Percentiles rank a stretch among this genome's conserved stretches.
Conservation (phyloP, 371 early-diverging fungal species). For the Cokeromyces recurvatus region DNA sequence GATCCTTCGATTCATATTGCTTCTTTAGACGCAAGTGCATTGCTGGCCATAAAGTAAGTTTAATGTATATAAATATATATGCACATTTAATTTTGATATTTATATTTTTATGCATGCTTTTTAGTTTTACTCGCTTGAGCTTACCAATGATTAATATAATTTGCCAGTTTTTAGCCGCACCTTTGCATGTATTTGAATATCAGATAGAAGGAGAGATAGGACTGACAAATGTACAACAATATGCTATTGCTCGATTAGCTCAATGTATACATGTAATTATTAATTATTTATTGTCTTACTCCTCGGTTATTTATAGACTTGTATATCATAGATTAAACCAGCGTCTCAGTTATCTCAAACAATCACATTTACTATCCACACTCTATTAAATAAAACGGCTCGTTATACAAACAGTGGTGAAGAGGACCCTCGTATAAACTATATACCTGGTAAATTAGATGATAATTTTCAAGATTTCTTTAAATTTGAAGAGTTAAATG, state of each 20-base stretch:
- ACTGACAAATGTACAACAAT: conserved; percentile 38
- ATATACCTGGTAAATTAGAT: conserved; percentile 20
- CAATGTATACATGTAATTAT: conserved; percentile 51
- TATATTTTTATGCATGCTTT: no score
- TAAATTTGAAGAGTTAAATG: conserved; percentile 26
- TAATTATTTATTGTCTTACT: no score
- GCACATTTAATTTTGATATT: no score
- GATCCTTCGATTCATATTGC: conserved; percentile 56
- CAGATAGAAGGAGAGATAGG: conserved; percentile 19
- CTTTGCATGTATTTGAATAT: conserved; percentile 57
- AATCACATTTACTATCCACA: conserved; percentile 52
- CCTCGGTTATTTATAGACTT: no score
- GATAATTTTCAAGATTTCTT: no score
- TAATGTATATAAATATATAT: no score
- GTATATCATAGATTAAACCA: conserved; percentile 23
- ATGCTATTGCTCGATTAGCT: conserved; percentile 53
- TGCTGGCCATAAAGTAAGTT: conserved; percentile 57
- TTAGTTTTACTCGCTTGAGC: conserved; percentile 49
- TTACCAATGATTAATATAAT: conserved; percentile 50
- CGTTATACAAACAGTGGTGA: conserved; percentile 33
- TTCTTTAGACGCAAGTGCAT: conserved; percentile 53
- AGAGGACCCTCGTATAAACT: not conserved
- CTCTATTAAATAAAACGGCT: conserved; percentile 49
- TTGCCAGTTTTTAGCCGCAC: conserved; percentile 56
- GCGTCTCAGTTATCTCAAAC: conserved; percentile 34